phyloP scores from a whole-genome alignment of 306 rosid species.

The Rosa lucieae region DNA sequence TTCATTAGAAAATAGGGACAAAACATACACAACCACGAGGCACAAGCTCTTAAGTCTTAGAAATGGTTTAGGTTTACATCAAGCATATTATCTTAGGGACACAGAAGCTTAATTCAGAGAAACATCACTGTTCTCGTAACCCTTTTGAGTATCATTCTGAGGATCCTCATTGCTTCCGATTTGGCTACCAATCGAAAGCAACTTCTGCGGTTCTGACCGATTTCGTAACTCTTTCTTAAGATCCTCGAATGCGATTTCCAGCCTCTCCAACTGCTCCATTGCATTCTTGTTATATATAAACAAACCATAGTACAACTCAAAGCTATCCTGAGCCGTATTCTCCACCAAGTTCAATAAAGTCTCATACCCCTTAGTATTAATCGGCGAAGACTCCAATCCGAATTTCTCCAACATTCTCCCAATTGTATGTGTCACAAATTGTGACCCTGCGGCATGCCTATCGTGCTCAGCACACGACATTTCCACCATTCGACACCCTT shows the following conservation, averaged over 20 bases:
- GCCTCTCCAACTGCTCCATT: slow-evolving; percentile 21
- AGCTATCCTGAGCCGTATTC: slow-evolving; percentile 26
- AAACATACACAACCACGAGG: too few species aligned
- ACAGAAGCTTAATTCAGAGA: not conserved
- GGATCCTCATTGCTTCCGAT: not conserved
- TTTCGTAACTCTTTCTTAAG: slow-evolving; percentile 5
- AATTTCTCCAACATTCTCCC: slow-evolving; percentile 23
- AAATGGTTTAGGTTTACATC: too few species aligned
- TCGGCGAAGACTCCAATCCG: slow-evolving; percentile 11
- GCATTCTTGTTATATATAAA: slow-evolving; percentile 29
- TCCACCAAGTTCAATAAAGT: slow-evolving; percentile 20
- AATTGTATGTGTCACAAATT: not conserved
- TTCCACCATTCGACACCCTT: slow-evolving; percentile 26
- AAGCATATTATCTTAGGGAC: not conserved
- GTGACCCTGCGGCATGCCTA: slow-evolving; percentile 14
- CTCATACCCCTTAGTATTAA: slow-evolving; percentile 23
- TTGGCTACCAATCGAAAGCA: not conserved
- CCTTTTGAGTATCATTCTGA: not conserved
- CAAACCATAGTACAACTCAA: slow-evolving; percentile 23
- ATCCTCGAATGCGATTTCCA: slow-evolving; percentile 26
- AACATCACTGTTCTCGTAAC: not conserved
- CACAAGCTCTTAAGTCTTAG: too few species aligned
- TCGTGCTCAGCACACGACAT: slow-evolving; percentile 25
- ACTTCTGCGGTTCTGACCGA: not conserved
- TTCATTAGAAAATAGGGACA: too few species aligned